Conservation (phyloP, 208 protist genomes). For the Acanthamoeba lenticulata region DNA sequence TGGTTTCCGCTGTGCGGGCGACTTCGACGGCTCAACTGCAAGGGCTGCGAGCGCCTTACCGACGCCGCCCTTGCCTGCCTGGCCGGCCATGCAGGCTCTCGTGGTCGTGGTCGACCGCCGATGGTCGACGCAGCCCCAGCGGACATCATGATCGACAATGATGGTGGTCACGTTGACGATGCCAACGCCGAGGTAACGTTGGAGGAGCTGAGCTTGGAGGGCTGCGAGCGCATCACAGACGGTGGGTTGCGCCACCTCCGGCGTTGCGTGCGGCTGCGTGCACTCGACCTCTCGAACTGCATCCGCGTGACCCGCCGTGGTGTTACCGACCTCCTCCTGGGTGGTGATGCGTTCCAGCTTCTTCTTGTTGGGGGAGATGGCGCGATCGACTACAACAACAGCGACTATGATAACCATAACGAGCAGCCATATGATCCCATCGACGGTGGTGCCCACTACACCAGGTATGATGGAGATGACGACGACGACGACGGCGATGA, state of each 20-base stretch:
- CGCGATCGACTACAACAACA: too few relatives aligned
- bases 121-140: too few relatives aligned
- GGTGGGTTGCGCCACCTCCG: constrained; percentile 13
- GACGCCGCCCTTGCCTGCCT: constrained; percentile 32
- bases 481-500: background rate
- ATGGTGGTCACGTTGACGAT: background rate
- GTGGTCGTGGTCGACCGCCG: too few relatives aligned
- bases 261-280: background rate
- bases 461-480: background rate
- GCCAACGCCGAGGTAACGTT: background rate
- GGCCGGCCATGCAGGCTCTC: background rate
- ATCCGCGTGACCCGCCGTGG: background rate
- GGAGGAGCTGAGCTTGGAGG: constrained; percentile 52
- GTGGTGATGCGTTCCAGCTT: too few relatives aligned
- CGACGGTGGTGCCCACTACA: background rate
- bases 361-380: too few relatives aligned
- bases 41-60: constrained; percentile 2
- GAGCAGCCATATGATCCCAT: background rate
- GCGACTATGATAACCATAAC: too few relatives aligned
- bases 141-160: too few relatives aligned
- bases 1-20: background rate
- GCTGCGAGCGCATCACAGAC: constrained; percentile 16
- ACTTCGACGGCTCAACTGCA: constrained; percentile 42
- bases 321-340: background rate
- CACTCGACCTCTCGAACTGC: constrained; percentile 55